Evolutionary conservation across 2,329 filamentous ascomycete species (phyloP), one percentile per base, ranked within the genome.

Genomic region (Exophiala spinifera): DNA sequence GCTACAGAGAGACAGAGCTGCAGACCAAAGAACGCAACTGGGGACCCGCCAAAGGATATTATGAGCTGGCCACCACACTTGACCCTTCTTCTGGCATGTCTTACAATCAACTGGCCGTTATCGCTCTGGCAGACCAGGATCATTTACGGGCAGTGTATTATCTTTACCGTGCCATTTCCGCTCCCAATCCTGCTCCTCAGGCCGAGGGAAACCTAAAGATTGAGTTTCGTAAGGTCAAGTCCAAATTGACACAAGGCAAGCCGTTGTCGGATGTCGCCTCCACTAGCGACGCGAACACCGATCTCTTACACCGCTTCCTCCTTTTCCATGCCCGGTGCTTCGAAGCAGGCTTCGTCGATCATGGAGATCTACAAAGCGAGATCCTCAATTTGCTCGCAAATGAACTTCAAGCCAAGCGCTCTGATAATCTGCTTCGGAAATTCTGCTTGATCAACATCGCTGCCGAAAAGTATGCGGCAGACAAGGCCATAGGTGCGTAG

Each of bases 51-150:
- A 79, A 91, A 65, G 85, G 87, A 10, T 96, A 92, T 71, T 97
- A 99, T 70, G 78, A 82, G 51, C 77, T 97, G 56, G 94, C 94
- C 19, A 83, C 85, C 60, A 83, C 87, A 48, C 80, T 97, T 49
- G 81, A 88, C 62, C 90, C 92, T 2, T 77, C 83, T 15, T 90
- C 88, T 43, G 92, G 92, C 25, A 83, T 85, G 59, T 88, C 90
- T 14, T 88, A 95, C 66, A 92, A 99, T 66, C 94, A 97, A 70
- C 84, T 94, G 69, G 91, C 89, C 33, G 88, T 97, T 33, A 86
- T 97, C 55, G 86, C 87, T 56, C 80, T 89, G 45, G 85, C 87
- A 49, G 70, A 91, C 64, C 82, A 81, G 54, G 87, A 92, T 62
- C 88, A 95, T 67, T 80, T 97, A 47, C 84, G 90, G 57, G 86